Percentiles rank a stretch among this genome's conserved stretches.
Evolutionary conservation across 345 rosid genomes (phyloP).

Genomic region (Eucalyptus cloeziana): DNA sequence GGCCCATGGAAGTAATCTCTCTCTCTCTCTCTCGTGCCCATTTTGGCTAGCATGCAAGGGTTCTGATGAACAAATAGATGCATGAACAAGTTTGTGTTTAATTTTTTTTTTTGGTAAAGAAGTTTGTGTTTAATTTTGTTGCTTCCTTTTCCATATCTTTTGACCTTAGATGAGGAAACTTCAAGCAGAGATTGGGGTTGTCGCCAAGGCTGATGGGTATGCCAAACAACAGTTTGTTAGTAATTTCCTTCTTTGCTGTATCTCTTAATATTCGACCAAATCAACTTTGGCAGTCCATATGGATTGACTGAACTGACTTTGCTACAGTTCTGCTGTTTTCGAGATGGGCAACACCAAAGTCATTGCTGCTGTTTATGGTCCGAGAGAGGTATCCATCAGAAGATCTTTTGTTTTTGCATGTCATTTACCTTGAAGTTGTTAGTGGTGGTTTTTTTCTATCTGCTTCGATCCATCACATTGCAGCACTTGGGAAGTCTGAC

Average conservation of each 20-base stretch:
- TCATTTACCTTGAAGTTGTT: neutral
- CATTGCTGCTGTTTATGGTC: constrained; percentile 94
- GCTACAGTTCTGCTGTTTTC: constrained; percentile 66
- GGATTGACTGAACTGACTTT: neutral
- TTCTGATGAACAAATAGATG: neutral
- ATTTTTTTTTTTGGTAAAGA: no score
- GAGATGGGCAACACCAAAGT: constrained; percentile 98
- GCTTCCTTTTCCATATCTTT: neutral
- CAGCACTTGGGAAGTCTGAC: neutral
- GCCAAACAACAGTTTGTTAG: neutral
- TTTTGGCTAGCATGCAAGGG: neutral
- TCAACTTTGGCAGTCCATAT: neutral
- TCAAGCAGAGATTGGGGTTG: constrained; percentile 72
- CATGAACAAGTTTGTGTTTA: neutral
- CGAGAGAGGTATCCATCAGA: constrained; percentile 58
- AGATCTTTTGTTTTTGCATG: neutral
- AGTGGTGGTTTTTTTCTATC: neutral
- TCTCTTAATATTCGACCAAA: neutral
- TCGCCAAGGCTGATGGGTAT: constrained; percentile 83
- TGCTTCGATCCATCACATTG: neutral
- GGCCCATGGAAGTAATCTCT: constrained; percentile 52
- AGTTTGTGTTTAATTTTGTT: neutral
- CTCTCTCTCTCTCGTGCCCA: neutral
- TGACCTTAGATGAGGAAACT: constrained; percentile 71
- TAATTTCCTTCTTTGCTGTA: neutral